phyloP scores from a whole-genome alignment of 177 flowering plant species.

The Vitis hybrid region DNA sequence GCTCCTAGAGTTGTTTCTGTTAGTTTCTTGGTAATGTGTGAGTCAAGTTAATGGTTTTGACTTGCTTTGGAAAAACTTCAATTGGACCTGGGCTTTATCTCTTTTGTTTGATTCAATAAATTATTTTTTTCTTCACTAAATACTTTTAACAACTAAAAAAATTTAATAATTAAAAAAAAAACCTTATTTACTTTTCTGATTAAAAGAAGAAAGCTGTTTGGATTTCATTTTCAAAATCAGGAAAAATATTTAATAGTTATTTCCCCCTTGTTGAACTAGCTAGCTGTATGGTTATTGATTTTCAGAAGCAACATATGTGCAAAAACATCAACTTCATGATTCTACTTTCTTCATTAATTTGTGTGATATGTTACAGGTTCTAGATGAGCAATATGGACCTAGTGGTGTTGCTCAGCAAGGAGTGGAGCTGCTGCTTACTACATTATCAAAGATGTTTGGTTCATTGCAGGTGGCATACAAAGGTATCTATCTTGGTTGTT shows the following conservation, averaged over 20 bases:
- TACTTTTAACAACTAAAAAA: no score
- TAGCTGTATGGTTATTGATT: no score
- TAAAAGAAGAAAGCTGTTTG: not conserved
- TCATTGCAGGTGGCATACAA: slow-evolving; percentile 52
- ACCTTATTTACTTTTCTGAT: not conserved
- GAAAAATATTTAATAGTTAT: no score
- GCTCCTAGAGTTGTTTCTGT: no score
- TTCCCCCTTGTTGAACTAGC: no score
- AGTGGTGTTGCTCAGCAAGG: slow-evolving; percentile 54
- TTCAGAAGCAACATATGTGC: no score
- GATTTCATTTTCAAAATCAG: not conserved
- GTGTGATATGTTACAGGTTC: slow-evolving; percentile 39
- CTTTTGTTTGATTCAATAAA: no score
- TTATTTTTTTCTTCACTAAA: no score
- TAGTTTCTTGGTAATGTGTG: no score
- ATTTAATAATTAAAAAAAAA: not conserved
- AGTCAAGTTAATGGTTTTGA: no score
- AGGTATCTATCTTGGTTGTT: slow-evolving; percentile 41
- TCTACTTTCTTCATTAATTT: not conserved
- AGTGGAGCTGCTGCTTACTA: slow-evolving; percentile 43
- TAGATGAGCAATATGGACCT: slow-evolving; percentile 62
- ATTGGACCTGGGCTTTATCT: no score
- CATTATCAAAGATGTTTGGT: slow-evolving; percentile 51
- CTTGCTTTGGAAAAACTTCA: no score
- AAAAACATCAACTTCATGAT: not conserved